These are phyloP conservation scores for Hypoxylon sp. DNA, from an alignment of 2,329 filamentous ascomycete genomes.

Conservation along the genomic window DNA sequence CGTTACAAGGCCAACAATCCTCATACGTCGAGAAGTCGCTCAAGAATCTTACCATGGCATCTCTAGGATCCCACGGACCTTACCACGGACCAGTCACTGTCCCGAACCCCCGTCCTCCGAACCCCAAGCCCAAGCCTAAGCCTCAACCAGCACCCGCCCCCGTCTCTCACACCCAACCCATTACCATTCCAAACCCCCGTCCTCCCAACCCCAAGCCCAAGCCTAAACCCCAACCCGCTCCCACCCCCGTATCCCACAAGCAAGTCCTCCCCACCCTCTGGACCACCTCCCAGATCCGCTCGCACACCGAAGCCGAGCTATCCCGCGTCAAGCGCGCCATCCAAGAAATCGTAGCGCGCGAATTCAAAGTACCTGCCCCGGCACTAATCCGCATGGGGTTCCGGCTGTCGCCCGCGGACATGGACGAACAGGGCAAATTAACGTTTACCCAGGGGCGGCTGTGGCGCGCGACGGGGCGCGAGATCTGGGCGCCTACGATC, in stretches of 20 bases:
- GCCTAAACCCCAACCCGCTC: neutral
- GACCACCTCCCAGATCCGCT: neutral
- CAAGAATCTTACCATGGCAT: neutral
- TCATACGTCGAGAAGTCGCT: neutral
- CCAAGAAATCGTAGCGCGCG: neutral
- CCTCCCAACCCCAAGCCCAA: neutral
- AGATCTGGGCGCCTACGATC: neutral
- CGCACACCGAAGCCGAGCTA: neutral
- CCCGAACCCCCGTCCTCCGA: neutral
- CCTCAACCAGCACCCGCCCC: neutral
- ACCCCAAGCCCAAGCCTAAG: neutral
- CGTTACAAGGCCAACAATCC: neutral
- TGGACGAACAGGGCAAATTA: neutral
- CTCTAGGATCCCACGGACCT: neutral
- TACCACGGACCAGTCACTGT: neutral
- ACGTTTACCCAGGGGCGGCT: neutral
- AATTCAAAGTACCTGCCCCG: neutral
- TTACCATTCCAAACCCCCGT: neutral
- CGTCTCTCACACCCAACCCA: neutral
- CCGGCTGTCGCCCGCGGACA: neutral
- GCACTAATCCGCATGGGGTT: neutral
- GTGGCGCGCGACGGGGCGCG: neutral
- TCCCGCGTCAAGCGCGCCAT: neutral
- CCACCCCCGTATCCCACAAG: neutral
- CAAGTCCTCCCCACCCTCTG: neutral